Percentiles rank a stretch among this genome's conserved stretches.
Evolutionary conservation across 345 rosid species (phyloP).

Genomic region (Salix brachista): DNA sequence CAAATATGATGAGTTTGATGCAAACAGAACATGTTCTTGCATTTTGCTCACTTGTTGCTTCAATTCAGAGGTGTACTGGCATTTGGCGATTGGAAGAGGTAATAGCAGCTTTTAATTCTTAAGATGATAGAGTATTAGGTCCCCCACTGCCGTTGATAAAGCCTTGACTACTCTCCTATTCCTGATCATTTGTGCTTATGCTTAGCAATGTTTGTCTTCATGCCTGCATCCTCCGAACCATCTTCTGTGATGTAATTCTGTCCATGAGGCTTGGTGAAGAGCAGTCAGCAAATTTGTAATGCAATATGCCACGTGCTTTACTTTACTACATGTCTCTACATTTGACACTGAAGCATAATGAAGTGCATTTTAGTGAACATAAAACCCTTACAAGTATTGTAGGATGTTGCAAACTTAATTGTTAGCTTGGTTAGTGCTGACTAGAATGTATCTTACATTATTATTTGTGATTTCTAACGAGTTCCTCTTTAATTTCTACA

Average conservation of each 20-base stretch:
- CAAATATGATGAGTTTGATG: constrained; percentile 46
- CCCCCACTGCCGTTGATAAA: neutral
- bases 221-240: neutral
- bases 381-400: neutral
- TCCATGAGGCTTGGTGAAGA: neutral
- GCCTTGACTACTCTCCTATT: neutral
- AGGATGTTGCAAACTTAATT: neutral
- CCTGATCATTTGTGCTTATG: neutral
- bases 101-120: neutral
- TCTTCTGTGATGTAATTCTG: too few relatives aligned
- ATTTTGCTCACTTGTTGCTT: constrained; percentile 58
- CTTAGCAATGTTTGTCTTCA: neutral
- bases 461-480: constrained; percentile 6
- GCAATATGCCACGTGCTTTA: neutral
- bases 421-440: neutral
- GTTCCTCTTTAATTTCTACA: constrained; percentile 9
- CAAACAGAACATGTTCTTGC: constrained; percentile 48
- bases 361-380: neutral
- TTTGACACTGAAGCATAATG: neutral
- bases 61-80: constrained; percentile 73
- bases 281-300: neutral
- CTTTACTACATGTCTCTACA: neutral
- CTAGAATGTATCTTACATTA: constrained; percentile 1
- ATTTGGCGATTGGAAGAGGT: constrained; percentile 91
- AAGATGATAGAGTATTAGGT: neutral